Evolutionary conservation across 495 filamentous ascomycete species (phyloP).

Genomic region (Lasiosphaeria miniovina): DNA sequence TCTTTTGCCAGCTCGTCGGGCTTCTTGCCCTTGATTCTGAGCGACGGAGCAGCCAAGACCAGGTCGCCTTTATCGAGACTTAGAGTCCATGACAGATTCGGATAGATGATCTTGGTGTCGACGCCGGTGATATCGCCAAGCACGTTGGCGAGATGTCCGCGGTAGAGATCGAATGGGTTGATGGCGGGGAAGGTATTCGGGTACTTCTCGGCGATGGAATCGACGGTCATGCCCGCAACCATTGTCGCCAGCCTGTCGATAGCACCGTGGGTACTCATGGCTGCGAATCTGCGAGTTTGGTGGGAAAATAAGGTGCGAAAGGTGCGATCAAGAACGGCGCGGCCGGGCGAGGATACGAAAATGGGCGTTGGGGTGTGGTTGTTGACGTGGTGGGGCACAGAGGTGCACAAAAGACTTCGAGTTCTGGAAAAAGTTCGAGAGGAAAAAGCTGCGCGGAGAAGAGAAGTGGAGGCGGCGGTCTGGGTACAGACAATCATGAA

Average conservation of each 20-base stretch:
- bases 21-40: conserved; percentile 80
- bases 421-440: conserved; percentile 12
- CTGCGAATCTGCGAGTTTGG: conserved; percentile 22
- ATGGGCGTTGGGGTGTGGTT: conserved; percentile 14
- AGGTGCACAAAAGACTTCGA: conserved; percentile 12
- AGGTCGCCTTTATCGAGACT: conserved; percentile 89
- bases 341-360: conserved; percentile 20
- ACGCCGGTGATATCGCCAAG: conserved; percentile 71
- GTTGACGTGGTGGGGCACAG: neutral
- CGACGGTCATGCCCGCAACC: conserved; percentile 40
- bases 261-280: conserved; percentile 23
- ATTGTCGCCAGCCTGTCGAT: conserved; percentile 38
- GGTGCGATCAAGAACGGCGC: conserved; percentile 8
- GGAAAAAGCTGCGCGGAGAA: conserved; percentile 17
- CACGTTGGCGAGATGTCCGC: conserved; percentile 73
- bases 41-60: conserved; percentile 70
- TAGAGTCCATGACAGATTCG: conserved; percentile 75
- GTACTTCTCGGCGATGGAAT: conserved; percentile 41
- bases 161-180: conserved; percentile 88
- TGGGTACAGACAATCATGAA: conserved; percentile 21
- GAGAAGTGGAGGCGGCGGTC: conserved; percentile 20
- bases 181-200: conserved; percentile 60
- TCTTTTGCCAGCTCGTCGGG: conserved; percentile 68
- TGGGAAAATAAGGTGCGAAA: conserved; percentile 8
- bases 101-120: conserved; percentile 71